Percentiles rank a stretch among this genome's conserved stretches.
Evolutionary conservation across 2,329 filamentous ascomycete genomes (phyloP).

Genomic region (Nigrospora osmanthi): DNA sequence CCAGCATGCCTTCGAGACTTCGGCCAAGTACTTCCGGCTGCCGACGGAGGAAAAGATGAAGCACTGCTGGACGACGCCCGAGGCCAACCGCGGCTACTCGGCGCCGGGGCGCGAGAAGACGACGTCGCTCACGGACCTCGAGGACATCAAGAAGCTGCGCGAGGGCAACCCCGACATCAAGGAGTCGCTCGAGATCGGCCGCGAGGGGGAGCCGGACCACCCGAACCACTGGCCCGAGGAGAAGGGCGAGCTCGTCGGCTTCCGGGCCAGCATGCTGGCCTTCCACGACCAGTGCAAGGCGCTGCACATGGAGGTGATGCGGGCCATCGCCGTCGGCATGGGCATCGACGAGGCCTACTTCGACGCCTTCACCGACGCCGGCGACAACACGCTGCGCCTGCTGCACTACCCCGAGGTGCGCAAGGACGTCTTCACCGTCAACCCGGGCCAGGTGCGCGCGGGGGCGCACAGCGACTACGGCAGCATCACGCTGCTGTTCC

Average conservation of each 20-base stretch:
- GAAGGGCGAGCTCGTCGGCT: slow-evolving; percentile 45
- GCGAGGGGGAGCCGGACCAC: slow-evolving; percentile 47
- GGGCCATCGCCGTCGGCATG: slow-evolving; percentile 77
- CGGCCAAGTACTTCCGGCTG: slow-evolving; percentile 64
- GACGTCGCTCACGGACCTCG: slow-evolving; percentile 42
- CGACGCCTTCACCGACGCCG: slow-evolving; percentile 62
- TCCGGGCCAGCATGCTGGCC: slow-evolving; percentile 62
- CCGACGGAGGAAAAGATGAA: slow-evolving; percentile 54
- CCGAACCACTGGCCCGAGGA: slow-evolving; percentile 72
- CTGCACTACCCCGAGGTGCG: slow-evolving; percentile 69
- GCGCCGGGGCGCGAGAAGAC: slow-evolving; percentile 65
- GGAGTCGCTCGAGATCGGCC: slow-evolving; percentile 58
- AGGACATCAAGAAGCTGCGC: slow-evolving; percentile 51
- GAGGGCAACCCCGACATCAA: slow-evolving; percentile 55
- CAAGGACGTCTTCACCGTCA: slow-evolving; percentile 56
- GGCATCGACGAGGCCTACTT: slow-evolving; percentile 66
- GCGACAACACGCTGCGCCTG: slow-evolving; percentile 64
- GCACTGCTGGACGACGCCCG: slow-evolving; percentile 63
- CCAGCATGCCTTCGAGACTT: slow-evolving; percentile 55
- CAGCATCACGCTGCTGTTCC: slow-evolving; percentile 54
- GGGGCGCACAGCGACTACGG: slow-evolving; percentile 69
- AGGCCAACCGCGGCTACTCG: slow-evolving; percentile 69
- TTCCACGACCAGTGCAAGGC: slow-evolving; percentile 71
- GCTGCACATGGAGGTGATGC: slow-evolving; percentile 73
- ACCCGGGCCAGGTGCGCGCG: slow-evolving; percentile 64